phyloP scores from a whole-genome alignment of 139 green algal genomes.

The Chlamydomonas incerta region DNA sequence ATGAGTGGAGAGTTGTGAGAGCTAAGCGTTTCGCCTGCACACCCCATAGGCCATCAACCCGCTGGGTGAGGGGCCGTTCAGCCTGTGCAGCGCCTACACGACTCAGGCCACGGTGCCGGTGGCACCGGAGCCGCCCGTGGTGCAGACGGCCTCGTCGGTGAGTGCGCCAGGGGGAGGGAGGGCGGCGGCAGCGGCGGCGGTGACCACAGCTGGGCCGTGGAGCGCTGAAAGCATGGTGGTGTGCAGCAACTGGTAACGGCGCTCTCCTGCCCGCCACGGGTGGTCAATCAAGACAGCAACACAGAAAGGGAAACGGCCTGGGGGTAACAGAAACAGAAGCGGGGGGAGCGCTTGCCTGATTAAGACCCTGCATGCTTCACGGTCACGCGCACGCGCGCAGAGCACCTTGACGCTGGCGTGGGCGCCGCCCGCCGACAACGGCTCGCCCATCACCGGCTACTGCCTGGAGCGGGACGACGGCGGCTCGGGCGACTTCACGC shows the following conservation, averaged over 20 bases:
- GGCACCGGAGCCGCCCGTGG: slow-evolving; percentile 47
- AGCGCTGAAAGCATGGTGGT: no score
- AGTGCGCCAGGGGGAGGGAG: not conserved
- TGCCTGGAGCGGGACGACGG: slow-evolving; percentile 77
- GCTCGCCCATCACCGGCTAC: slow-evolving; percentile 67
- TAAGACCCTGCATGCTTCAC: no score
- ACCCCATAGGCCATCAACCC: slow-evolving; percentile 58
- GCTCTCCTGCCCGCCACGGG: no score
- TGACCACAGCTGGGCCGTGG: no score
- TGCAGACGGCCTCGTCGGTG: slow-evolving; percentile 23
- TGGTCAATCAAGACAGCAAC: no score
- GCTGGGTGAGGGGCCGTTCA: slow-evolving; percentile 68
- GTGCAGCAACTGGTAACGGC: no score
- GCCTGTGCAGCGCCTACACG: slow-evolving; percentile 60
- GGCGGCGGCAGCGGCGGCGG: no score
- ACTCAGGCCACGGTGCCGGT: slow-evolving; percentile 76
- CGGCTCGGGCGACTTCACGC: slow-evolving; percentile 54
- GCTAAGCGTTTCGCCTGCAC: not conserved
- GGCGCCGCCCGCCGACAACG: slow-evolving; percentile 63
- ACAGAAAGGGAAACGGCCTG: no score
- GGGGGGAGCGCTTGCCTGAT: no score
- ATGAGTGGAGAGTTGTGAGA: no score
- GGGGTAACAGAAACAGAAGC: no score
- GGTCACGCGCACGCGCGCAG: no score
- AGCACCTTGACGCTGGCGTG: slow-evolving; percentile 54